Conservation (phyloP, 331 rosid genomes). For the Malus hybrid region DNA sequence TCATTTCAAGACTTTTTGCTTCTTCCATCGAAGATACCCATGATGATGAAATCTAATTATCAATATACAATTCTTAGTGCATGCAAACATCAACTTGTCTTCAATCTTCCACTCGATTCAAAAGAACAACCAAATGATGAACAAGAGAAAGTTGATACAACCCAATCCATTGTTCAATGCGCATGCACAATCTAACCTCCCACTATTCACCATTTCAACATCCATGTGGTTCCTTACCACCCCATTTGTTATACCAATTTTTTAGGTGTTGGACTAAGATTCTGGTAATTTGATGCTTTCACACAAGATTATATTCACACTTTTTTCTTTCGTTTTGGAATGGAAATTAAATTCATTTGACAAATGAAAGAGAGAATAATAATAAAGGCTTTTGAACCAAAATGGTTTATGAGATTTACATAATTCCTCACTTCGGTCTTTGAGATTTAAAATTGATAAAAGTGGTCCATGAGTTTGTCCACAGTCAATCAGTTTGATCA, state of each 20-base stretch:
- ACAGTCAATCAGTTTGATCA: too few species aligned
- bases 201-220: conserved; percentile 27
- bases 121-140: conserved; percentile 6
- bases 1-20: too few species aligned
- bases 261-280: neutral
- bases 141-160: neutral
- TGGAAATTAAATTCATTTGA: neutral
- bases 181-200: conserved; percentile 33
- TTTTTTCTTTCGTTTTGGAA: neutral
- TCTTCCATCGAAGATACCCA: too few species aligned
- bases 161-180: conserved; percentile 14
- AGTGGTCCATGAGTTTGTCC: accelerated
- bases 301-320: neutral
- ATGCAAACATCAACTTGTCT: neutral
- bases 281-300: conserved; percentile 1
- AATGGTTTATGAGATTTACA: too few species aligned
- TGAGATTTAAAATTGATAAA: too few species aligned
- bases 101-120: neutral
- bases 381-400: too few species aligned
- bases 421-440: too few species aligned
- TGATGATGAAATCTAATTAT: neutral
- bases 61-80: neutral
- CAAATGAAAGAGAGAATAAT: neutral
- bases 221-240: neutral
- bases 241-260: conserved; percentile 1